Base-by-base conservation (phyloP, 192 early-diverging fungal genomes). In the Rhizophlyctis rosea region DNA sequence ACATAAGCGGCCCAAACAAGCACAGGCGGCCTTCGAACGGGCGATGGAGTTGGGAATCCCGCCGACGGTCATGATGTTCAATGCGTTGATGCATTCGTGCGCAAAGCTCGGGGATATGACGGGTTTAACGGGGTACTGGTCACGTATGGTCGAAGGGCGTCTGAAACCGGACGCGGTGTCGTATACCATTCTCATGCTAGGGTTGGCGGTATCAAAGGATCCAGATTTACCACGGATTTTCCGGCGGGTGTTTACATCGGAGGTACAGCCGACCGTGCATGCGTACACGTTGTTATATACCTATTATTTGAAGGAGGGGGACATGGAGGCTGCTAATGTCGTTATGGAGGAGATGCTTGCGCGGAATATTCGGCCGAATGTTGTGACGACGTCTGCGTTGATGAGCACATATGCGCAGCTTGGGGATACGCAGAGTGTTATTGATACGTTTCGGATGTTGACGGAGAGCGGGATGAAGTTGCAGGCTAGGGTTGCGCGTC, bases 211-310 rank as follows among this genome's bases (percentile, higher is more conserved):
- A 23, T 14, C 50, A 14, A 29, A 32, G 21, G 50, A 67, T 27
- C 24, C 57, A 24, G 24, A 49, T 27, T 48, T 67, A 3, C 33
- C 32, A 29, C 3, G 24, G 24, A 50, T 67, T 31, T 57, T 53
- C 44, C 65, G 60, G 33, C 51, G 65, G 1, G 56, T 67, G 4
- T 67, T 67, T 50, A 32, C 65, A 3, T 53, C 65, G 0, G 65
- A 67, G 28, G 58, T 67, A 21, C 33, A 49, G 5, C 65, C 65
- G n/a, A 58, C 59, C 44, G 30, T 13, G 7, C 49, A 23, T 11
- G 56, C 65, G 4, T 59, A 59, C 33, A 34, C 25, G 14, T 24
- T 67, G n/a, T 50, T 60, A 4, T 30, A 53, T 13, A 30, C 51
- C 23, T 47, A 67, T 30, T 39, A 34, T 9, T 1, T 67, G 2